Evolutionary conservation across 1,284 basidiomycete species (phyloP), one percentile per base, ranked within the genome.

Genomic region (Schizopora paradoxa): DNA sequence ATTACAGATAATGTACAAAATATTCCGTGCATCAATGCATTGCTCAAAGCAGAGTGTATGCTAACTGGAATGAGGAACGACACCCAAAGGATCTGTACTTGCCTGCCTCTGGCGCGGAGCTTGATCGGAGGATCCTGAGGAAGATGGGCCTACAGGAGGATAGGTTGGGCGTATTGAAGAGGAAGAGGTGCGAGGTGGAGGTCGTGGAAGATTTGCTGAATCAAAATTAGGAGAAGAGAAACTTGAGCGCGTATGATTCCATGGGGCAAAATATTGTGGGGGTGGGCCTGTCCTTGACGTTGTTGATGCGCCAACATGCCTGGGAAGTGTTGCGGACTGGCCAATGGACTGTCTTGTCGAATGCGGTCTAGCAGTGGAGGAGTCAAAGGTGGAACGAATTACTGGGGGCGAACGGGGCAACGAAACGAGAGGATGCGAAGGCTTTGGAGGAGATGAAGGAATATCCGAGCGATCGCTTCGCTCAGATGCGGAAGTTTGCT

Each of bases 401-500:
- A 47, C 45, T n/a, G 36, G 29, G 19, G 50, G 47, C 19, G 47
- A 39, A 18, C 50, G 50, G 11, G 50, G 43, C n/a, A 51, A 26
- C 10, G 50, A 49, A 18, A 42, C 21, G 14, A 51, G 19, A 5
- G 50, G 47, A 34, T 49, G 47, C 4, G 45, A 33, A 19, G 31
- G 40, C 33, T 23, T 29, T 26, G 47, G 18, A 49, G 31, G 22
- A 49, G 41, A 55, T 54, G 21, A 52, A 45, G 36, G 58, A 45
- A 22, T 47, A 42, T n/a, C n/a, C n/a, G 48, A 50, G 16, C 32
- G 32, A 28, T 50, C 42, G 19, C 44, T 34, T n/a, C 44, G 53
- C 19, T 61, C 56, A 6, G 55, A 53, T 2, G 48, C 28, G 18
- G 58, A 51, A 34, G 53, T 49, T 26, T 58, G 54, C n/a, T 58